Evolutionary conservation across 176 grass and related monocot species (phyloP).

Genomic region (Chrysopogon serrulatus): DNA sequence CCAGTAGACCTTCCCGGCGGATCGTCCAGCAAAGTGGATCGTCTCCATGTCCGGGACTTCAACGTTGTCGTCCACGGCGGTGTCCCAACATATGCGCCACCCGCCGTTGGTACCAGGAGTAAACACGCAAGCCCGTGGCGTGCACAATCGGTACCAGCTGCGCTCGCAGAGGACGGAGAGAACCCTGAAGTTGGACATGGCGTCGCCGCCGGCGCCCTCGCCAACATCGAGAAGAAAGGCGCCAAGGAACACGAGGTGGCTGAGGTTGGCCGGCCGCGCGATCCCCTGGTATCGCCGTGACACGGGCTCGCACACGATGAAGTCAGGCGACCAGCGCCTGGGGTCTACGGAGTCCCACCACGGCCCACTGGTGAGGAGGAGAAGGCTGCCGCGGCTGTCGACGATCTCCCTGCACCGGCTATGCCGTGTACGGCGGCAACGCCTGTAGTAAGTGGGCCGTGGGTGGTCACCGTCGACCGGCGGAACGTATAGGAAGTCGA

Average conservation of each 20-base stretch:
- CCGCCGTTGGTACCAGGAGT: background rate
- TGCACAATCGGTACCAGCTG: too few relatives aligned
- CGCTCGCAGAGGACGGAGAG: background rate
- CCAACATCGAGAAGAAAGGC: background rate
- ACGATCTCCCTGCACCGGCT: background rate
- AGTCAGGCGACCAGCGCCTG: background rate
- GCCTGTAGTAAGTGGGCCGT: background rate
- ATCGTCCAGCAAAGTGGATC: background rate
- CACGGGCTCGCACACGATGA: background rate
- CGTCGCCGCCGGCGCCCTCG: background rate
- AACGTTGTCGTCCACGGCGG: background rate
- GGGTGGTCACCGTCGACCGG: background rate
- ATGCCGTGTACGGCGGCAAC: background rate
- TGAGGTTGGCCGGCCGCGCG: too few relatives aligned
- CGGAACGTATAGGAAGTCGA: background rate
- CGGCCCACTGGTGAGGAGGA: background rate
- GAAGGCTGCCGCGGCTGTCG: conserved; percentile 1
- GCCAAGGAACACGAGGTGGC: background rate
- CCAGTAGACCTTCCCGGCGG: background rate
- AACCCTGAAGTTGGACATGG: background rate
- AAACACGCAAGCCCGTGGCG: background rate
- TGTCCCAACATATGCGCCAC: background rate
- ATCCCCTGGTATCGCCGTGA: background rate
- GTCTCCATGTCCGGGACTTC: background rate
- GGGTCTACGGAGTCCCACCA: fast-evolving